phyloP scores from a whole-genome alignment of 1,284 basidiomycete species.

The Moniliella sp. region DNA sequence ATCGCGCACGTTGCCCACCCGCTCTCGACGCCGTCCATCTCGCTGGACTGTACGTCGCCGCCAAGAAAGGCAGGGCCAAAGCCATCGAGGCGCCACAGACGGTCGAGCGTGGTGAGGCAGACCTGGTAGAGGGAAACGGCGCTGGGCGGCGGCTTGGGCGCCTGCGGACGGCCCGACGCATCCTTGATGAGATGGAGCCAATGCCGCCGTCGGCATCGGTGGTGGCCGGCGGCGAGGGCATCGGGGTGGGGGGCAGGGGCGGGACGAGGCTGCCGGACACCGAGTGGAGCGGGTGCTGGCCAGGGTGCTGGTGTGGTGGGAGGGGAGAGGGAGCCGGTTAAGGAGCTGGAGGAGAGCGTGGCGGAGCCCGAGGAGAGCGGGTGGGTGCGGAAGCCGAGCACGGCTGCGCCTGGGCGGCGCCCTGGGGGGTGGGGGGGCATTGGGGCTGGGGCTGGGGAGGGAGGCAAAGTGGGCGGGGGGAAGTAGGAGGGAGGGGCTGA shows the following conservation, averaged over 20 bases:
- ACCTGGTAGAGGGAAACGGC: slow-evolving; percentile 35
- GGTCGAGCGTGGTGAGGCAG: slow-evolving; percentile 31
- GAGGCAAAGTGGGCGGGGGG: not conserved
- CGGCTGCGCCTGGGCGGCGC: not conserved
- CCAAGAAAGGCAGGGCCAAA: slow-evolving; percentile 25
- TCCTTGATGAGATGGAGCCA: not conserved
- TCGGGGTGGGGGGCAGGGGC: not conserved
- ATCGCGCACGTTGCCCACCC: slow-evolving; percentile 6
- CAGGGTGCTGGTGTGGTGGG: not conserved
- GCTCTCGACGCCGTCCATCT: not conserved
- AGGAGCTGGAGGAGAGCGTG: not conserved
- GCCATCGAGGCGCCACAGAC: slow-evolving; percentile 34
- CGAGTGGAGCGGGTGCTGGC: not conserved
- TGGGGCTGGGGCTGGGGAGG: not conserved
- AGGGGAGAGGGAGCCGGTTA: no score
- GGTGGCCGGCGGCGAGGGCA: not conserved
- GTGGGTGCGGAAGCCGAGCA: not conserved
- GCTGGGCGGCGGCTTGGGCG: slow-evolving; percentile 3
- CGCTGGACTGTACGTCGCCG: slow-evolving; percentile 2
- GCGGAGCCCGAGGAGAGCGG: not conserved
- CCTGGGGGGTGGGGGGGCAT: not conserved
- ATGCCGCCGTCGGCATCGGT: not conserved
- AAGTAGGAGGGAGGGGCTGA: not conserved
- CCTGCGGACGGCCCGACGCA: no score
- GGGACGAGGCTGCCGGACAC: not conserved